Evolutionary conservation across 2,329 filamentous ascomycete genomes (phyloP).

Genomic region (Emericellopsis cladophorae): DNA sequence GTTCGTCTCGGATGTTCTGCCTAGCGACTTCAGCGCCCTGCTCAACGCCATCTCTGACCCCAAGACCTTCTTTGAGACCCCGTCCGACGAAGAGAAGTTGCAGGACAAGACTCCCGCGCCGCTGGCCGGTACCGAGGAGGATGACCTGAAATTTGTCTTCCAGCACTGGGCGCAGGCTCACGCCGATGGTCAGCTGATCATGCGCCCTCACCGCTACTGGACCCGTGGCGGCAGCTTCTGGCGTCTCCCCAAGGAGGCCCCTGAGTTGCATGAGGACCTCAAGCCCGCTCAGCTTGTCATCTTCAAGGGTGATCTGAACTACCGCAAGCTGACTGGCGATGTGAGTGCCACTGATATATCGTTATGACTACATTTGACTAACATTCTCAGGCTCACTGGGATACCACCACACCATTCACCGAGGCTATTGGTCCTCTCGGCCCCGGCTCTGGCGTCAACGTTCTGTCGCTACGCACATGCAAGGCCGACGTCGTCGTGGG

Average conservation of each 20-base stretch:
- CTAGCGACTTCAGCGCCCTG: slow-evolving; percentile 72
- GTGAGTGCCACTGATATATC: slow-evolving; percentile 34
- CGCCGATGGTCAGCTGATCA: slow-evolving; percentile 67
- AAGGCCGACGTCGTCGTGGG: slow-evolving; percentile 95
- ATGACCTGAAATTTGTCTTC: slow-evolving; percentile 65
- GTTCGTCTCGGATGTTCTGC: slow-evolving; percentile 95
- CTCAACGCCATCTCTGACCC: slow-evolving; percentile 70
- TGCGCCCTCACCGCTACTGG: slow-evolving; percentile 86
- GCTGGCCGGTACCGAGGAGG: slow-evolving; percentile 54
- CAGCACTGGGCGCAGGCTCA: slow-evolving; percentile 70
- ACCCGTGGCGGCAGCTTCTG: slow-evolving; percentile 80
- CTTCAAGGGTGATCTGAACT: slow-evolving; percentile 97
- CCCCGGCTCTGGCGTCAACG: slow-evolving; percentile 66
- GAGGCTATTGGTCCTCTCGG: slow-evolving; percentile 80
- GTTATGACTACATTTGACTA: background rate
- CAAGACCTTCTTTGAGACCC: slow-evolving; percentile 64
- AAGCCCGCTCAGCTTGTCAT: slow-evolving; percentile 77
- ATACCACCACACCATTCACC: slow-evolving; percentile 74
- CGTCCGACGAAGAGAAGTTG: slow-evolving; percentile 52
- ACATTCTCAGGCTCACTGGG: slow-evolving; percentile 44
- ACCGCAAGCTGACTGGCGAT: slow-evolving; percentile 83
- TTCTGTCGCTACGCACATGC: slow-evolving; percentile 81
- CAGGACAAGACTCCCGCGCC: slow-evolving; percentile 44
- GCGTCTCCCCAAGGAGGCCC: slow-evolving; percentile 61
- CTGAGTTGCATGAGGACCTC: slow-evolving; percentile 61